Evolutionary conservation across 2,329 filamentous ascomycete genomes (phyloP).

Genomic region (Rhynchosporium secalis): DNA sequence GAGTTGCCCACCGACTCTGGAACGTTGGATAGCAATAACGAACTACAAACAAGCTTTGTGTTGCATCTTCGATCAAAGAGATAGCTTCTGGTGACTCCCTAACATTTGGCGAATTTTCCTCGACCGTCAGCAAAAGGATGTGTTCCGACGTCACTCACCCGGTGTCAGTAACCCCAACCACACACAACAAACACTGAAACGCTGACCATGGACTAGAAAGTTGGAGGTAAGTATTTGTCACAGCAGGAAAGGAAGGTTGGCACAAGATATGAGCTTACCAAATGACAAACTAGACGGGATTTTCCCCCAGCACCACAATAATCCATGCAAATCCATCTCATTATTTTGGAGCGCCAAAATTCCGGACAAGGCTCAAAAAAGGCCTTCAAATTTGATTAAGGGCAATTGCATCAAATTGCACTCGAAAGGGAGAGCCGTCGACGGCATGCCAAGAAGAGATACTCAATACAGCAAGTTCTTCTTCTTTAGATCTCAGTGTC

Average conservation of each 20-base stretch:
- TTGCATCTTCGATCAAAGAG: constrained; percentile 6
- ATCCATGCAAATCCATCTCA: not conserved
- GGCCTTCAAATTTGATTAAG: not conserved
- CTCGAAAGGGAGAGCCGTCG: not conserved
- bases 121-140: constrained; percentile 8
- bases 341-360: not conserved
- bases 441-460: not conserved
- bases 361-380: not conserved
- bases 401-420: not conserved
- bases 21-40: not conserved
- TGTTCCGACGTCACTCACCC: constrained; percentile 6
- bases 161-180: not conserved
- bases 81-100: constrained; percentile 6
- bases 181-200: not conserved
- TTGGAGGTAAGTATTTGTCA: not conserved
- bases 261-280: not conserved
- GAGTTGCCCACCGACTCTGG: not conserved
- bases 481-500: not conserved
- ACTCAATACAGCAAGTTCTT: not conserved
- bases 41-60: constrained; percentile 6
- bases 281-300: not conserved
- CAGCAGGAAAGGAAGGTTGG: too few relatives aligned
- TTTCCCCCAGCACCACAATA: not conserved
- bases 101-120: not conserved
- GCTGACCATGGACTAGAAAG: not conserved